Conservation (phyloP, 257 asterid species). For the Schizonepeta tenuifolia region DNA sequence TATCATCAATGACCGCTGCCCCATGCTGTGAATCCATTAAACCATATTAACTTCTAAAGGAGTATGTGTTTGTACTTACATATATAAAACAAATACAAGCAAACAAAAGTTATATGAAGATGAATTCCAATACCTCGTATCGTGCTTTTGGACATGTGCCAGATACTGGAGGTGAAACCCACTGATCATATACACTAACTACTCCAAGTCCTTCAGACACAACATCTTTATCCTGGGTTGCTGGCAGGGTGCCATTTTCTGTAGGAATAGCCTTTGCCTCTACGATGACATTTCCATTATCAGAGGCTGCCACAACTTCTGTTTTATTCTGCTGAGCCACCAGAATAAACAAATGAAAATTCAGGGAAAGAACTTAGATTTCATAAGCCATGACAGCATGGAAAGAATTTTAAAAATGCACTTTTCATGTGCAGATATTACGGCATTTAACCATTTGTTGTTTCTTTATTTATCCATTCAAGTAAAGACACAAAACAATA, state of each 20-base stretch:
- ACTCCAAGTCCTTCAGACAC: conserved; percentile 66
- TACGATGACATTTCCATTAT: conserved; percentile 53
- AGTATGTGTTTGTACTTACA: not conserved
- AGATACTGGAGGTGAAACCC: conserved; percentile 83
- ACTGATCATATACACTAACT: conserved; percentile 81
- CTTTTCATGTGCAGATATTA: conserved; percentile 22
- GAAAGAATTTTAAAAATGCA: conserved; percentile 22
- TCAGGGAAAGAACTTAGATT: conserved; percentile 27
- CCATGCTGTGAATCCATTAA: conserved; percentile 70
- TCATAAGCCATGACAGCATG: conserved; percentile 20
- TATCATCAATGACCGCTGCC: conserved; percentile 84
- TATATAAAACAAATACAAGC: conserved; percentile 1
- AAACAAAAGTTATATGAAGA: conserved; percentile 18
- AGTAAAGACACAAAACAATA: conserved; percentile 15
- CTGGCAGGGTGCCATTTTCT: conserved; percentile 70
- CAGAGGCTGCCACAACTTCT: conserved; percentile 53
- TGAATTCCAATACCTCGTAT: conserved; percentile 63
- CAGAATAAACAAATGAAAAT: conserved; percentile 26
- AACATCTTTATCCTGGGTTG: conserved; percentile 81
- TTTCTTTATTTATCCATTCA: conserved; percentile 13
- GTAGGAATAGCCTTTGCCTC: conserved; percentile 67
- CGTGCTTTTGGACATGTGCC: conserved; percentile 76
- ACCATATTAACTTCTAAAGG: conserved; percentile 24
- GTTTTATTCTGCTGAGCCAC: conserved; percentile 63
- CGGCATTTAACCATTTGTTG: not conserved